phyloP scores from a whole-genome alignment of 106 monocot genomes.

The Chionographis japonica region DNA sequence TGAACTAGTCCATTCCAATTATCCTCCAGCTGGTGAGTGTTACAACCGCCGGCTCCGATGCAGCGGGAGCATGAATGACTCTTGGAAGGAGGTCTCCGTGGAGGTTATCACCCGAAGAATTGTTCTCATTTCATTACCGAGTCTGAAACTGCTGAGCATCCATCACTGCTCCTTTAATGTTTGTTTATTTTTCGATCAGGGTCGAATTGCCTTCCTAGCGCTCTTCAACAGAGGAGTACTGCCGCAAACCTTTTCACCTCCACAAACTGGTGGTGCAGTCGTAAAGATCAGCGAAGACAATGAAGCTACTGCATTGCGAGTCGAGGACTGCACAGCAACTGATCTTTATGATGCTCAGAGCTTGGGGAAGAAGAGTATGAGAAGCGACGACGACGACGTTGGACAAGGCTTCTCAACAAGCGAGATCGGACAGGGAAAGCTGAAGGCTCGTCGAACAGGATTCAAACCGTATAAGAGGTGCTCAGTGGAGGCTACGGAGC shows the following conservation, averaged over 20 bases:
- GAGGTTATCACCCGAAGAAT: constrained; percentile 42
- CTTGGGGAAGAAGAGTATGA: background rate
- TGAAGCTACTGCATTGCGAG: constrained; percentile 11
- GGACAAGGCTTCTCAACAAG: constrained; percentile 1
- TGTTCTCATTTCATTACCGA: background rate
- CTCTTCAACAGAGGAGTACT: constrained; percentile 71
- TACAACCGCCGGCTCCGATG: constrained; percentile 33
- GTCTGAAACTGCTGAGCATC: background rate
- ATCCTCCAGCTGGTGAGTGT: constrained; percentile 29
- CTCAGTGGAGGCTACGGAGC: constrained; percentile 52
- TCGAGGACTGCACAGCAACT: constrained; percentile 12
- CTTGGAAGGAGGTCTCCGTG: constrained; percentile 90
- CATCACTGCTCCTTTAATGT: constrained; percentile 36
- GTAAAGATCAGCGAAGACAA: constrained; percentile 12
- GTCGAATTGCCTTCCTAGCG: constrained; percentile 81
- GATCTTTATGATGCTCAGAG: constrained; percentile 5
- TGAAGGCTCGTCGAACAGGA: constrained; percentile 49
- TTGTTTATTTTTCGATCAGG: constrained; percentile 45
- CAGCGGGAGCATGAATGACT: constrained; percentile 38
- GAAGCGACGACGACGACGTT: constrained; percentile 5
- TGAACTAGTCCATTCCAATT: constrained; percentile 9
- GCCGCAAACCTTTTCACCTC: constrained; percentile 87
- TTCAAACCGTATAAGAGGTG: constrained; percentile 97
- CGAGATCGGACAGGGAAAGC: constrained; percentile 28
- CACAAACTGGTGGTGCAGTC: constrained; percentile 11